Evolutionary conservation across 1,284 basidiomycete species (phyloP).

Genomic region (Apiotrichum gracile): DNA sequence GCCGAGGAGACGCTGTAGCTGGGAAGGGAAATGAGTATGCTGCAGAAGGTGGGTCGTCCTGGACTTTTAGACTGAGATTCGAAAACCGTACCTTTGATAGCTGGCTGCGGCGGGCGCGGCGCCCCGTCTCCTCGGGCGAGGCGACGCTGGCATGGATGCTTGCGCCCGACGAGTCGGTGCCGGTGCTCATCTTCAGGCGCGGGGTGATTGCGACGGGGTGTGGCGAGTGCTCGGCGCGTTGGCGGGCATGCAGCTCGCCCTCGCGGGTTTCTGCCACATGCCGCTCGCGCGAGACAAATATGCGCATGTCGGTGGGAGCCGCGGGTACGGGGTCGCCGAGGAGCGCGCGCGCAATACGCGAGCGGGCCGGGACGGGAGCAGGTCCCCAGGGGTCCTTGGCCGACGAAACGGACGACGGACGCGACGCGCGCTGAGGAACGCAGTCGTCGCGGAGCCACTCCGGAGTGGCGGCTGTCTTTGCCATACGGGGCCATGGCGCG

Average conservation of each 20-base stretch:
- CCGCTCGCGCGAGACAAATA: slow-evolving; percentile 25
- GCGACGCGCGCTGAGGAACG: slow-evolving; percentile 11
- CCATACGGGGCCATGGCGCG: slow-evolving; percentile 16
- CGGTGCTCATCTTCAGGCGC: too few species aligned
- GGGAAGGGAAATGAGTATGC: too few species aligned
- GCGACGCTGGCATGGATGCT: too few species aligned
- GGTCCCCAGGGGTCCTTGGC: background rate
- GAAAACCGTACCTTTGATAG: slow-evolving; percentile 26
- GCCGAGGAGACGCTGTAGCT: slow-evolving; percentile 28
- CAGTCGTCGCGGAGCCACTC: slow-evolving; percentile 30
- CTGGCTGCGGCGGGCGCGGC: slow-evolving; percentile 20
- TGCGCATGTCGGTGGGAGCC: slow-evolving; percentile 4
- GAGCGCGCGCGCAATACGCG: background rate
- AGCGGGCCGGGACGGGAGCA: background rate
- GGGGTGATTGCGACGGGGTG: background rate
- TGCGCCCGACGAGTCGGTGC: too few species aligned
- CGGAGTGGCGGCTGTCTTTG: background rate
- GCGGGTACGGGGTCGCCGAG: background rate
- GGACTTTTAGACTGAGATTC: too few species aligned
- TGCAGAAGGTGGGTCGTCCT: too few species aligned
- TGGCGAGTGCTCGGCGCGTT: background rate
- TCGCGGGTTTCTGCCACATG: slow-evolving; percentile 20
- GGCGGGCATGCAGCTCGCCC: background rate
- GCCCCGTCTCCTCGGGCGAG: slow-evolving; percentile 11
- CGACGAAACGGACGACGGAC: background rate